A percentile compares a stretch with the other conserved stretches of the same genome.
Conservation (phyloP, 768 basidiomycete genomes). For the Tricholoma matsutake region DNA sequence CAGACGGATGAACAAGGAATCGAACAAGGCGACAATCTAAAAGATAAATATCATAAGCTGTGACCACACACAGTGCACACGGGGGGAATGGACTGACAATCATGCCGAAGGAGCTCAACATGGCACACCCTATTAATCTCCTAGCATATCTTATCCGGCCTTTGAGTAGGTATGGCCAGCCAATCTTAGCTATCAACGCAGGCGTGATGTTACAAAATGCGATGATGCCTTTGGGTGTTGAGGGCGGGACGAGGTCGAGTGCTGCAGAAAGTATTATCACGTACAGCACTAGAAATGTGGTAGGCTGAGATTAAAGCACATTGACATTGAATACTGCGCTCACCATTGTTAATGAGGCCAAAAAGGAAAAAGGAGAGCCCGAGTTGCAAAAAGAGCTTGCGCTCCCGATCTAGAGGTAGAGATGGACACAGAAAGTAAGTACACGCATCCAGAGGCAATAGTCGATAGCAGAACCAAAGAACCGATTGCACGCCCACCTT, state of each 20-base stretch:
- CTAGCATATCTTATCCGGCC: constrained; percentile 80
- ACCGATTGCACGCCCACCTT: background rate
- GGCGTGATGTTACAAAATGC: constrained; percentile 95
- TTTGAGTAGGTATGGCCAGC: constrained; percentile 88
- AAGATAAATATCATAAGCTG: background rate
- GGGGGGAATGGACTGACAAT: constrained; percentile 50
- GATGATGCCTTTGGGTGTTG: constrained; percentile 93
- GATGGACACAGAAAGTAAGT: background rate
- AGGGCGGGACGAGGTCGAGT: constrained; percentile 86
- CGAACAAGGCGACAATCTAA: constrained; percentile 76
- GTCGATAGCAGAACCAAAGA: background rate
- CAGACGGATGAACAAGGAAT: constrained; percentile 63
- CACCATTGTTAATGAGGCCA: constrained; percentile 90
- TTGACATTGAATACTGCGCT: constrained; percentile 8
- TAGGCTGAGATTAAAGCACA: constrained; percentile 1
- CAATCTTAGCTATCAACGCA: constrained; percentile 80
- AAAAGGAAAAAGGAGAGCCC: constrained; percentile 83
- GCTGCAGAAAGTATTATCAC: constrained; percentile 97
- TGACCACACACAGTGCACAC: background rate
- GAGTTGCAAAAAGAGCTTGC: constrained; percentile 34
- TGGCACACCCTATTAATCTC: constrained; percentile 72
- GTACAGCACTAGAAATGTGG: constrained; percentile 64
- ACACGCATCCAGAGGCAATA: background rate
- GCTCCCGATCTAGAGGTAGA: constrained; percentile 8
- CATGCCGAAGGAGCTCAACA: constrained; percentile 81